A percentile compares a stretch with the other conserved stretches of the same genome.
Conservation (phyloP, 768 basidiomycete genomes). For the Naganishia vishniacii region DNA sequence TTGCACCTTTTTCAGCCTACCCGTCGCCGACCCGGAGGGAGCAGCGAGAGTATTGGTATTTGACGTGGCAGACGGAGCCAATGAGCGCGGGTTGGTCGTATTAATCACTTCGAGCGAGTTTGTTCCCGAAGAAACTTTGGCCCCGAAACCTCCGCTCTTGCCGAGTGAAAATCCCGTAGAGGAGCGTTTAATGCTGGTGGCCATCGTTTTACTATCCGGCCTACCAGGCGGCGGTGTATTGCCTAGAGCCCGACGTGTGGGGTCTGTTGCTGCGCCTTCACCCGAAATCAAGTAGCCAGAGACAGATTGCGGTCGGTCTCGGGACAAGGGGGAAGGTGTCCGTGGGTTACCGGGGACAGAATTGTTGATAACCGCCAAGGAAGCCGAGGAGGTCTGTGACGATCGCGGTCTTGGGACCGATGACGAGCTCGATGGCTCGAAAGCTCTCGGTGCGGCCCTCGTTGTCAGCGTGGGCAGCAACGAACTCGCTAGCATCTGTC, state of each 20-base stretch:
- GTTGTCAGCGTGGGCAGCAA: slow-evolving; percentile 46
- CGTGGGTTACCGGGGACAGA: slow-evolving; percentile 12
- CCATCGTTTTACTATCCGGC: slow-evolving; percentile 18
- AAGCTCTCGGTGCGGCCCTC: slow-evolving; percentile 27
- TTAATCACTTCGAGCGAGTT: slow-evolving; percentile 15
- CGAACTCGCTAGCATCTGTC: slow-evolving; percentile 63
- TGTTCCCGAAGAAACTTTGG: neutral
- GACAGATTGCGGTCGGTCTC: slow-evolving; percentile 4
- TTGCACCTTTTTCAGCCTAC: slow-evolving; percentile 76
- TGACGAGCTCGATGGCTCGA: neutral
- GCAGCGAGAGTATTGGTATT: slow-evolving; percentile 59
- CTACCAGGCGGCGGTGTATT: slow-evolving; percentile 17
- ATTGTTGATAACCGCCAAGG: slow-evolving; percentile 18
- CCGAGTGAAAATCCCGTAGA: slow-evolving; percentile 23
- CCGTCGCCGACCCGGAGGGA: slow-evolving; percentile 72
- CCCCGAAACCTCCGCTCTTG: slow-evolving; percentile 7
- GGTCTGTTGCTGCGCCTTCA: neutral
- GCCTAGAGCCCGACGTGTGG: slow-evolving; percentile 14
- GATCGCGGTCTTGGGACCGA: slow-evolving; percentile 23
- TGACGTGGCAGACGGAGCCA: slow-evolving; percentile 36
- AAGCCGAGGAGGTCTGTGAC: slow-evolving; percentile 22
- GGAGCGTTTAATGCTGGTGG: slow-evolving; percentile 18
- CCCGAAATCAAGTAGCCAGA: neutral
- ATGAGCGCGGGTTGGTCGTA: slow-evolving; percentile 9
- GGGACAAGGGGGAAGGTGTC: neutral